phyloP scores from a whole-genome alignment of 164 flowering plant species.

The Sedum album region DNA sequence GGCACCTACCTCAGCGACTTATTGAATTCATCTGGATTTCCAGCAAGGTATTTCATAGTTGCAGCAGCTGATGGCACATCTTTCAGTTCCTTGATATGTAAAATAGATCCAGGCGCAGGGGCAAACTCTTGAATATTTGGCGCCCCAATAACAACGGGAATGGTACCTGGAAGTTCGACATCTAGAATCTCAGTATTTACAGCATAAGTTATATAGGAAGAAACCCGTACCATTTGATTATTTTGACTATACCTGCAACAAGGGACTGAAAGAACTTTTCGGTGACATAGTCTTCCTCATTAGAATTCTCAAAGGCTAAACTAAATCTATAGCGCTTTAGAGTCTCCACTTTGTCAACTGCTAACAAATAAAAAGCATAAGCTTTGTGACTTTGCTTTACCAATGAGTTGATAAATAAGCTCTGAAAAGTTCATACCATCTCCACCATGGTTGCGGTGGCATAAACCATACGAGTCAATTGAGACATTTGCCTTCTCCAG shows the following conservation, averaged over 20 bases:
- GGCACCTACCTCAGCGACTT: constrained; percentile 46
- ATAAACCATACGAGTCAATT: constrained; percentile 91
- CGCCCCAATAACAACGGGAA: constrained; percentile 94
- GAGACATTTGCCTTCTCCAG: constrained; percentile 51
- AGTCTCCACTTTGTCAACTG: constrained; percentile 73
- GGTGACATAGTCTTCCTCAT: too few species aligned
- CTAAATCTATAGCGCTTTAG: constrained; percentile 88
- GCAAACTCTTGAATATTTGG: constrained; percentile 92
- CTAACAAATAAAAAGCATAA: background rate
- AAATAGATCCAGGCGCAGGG: constrained; percentile 56
- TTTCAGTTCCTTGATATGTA: constrained; percentile 60
- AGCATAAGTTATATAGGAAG: background rate
- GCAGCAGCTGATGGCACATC: constrained; percentile 47
- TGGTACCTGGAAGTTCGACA: constrained; percentile 38
- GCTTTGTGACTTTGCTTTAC: background rate
- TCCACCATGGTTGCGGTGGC: constrained; percentile 87
- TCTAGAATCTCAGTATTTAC: background rate
- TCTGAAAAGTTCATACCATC: constrained; percentile 41
- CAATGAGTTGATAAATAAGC: too few species aligned
- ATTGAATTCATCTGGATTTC: constrained; percentile 59
- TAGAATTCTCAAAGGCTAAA: constrained; percentile 97
- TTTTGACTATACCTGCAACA: constrained; percentile 66
- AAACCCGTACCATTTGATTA: background rate
- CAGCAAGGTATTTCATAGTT: constrained; percentile 54
- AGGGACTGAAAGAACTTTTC: too few species aligned